A percentile compares a stretch with the other conserved stretches of the same genome.
These are phyloP conservation scores for Linanthus parryae DNA, from an alignment of 148 eudicot species.

Conservation along the genomic window DNA sequence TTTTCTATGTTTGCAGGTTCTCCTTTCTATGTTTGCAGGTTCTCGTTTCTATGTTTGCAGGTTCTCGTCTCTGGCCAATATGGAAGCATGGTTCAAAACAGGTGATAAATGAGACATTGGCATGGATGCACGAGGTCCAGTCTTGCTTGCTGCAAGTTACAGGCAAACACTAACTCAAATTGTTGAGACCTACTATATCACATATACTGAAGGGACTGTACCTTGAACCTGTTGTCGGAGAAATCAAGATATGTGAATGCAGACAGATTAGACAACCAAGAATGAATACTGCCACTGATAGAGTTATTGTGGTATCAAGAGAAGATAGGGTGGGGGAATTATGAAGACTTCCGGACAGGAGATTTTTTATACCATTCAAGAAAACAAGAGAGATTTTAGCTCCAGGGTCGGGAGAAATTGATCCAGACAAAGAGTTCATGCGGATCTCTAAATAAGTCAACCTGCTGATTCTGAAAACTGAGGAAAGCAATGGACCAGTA, in stretches of 20 bases:
- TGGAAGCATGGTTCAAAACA: conserved; percentile 28
- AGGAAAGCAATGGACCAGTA: no score
- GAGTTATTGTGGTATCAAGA: conserved; percentile 63
- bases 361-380: conserved; percentile 71
- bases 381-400: conserved; percentile 25
- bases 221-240: conserved; percentile 49
- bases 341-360: conserved; percentile 40
- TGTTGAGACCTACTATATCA: conserved; percentile 48
- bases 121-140: conserved; percentile 21
- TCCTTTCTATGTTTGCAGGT: conserved; percentile 16
- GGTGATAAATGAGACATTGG: conserved; percentile 14
- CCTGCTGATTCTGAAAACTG: no score
- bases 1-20: conserved; percentile 24
- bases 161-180: conserved; percentile 44
- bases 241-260: no score
- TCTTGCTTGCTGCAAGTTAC: conserved; percentile 39
- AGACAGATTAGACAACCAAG: no score
- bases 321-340: conserved; percentile 54
- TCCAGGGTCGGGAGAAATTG: conserved; percentile 32
- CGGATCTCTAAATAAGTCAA: conserved; percentile 61
- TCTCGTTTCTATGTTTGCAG: conserved; percentile 28
- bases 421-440: conserved; percentile 55
- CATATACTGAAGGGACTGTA: conserved; percentile 54
- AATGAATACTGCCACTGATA: no score
- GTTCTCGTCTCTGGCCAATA: conserved; percentile 43